Evolutionary conservation across 2,329 filamentous ascomycete species (phyloP).

Genomic region (Aspergillus hortae): DNA sequence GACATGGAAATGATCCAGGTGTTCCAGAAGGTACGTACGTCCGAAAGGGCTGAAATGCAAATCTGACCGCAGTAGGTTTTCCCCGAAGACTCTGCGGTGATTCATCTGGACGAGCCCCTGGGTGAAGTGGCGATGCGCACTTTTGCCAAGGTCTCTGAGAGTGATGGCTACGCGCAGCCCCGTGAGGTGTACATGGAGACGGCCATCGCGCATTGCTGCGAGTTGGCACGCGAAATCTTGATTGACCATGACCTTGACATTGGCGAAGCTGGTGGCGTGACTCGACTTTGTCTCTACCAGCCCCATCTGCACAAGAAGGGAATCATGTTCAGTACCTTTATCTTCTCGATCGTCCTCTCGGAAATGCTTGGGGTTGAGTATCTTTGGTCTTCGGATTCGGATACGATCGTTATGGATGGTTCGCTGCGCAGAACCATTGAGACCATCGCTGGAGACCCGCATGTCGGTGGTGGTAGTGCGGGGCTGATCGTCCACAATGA

Average conservation of each 20-base stretch:
- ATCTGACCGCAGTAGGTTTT: slow-evolving; percentile 13
- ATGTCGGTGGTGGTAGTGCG: slow-evolving; percentile 31
- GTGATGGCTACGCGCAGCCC: slow-evolving; percentile 10
- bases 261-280: slow-evolving; percentile 11
- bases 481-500: slow-evolving; percentile 34
- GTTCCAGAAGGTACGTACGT: slow-evolving; percentile 12
- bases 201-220: slow-evolving; percentile 20
- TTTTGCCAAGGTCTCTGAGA: background rate
- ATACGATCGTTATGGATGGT: slow-evolving; percentile 30
- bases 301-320: slow-evolving; percentile 39
- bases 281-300: slow-evolving; percentile 30
- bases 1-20: slow-evolving; percentile 29
- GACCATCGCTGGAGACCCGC: slow-evolving; percentile 29
- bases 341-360: slow-evolving; percentile 31
- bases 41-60: background rate
- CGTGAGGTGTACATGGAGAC: slow-evolving; percentile 14
- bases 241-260: slow-evolving; percentile 14
- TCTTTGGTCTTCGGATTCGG: slow-evolving; percentile 37
- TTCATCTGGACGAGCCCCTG: slow-evolving; percentile 24
- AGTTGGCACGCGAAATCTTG: slow-evolving; percentile 19
- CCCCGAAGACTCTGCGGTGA: slow-evolving; percentile 16
- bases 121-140: slow-evolving; percentile 18
- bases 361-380: slow-evolving; percentile 32
- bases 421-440: slow-evolving; percentile 27
- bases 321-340: slow-evolving; percentile 38